These are phyloP conservation scores for Periconia sp. DNA, from an alignment of 2,329 filamentous ascomycete genomes.

Conservation along the genomic window DNA sequence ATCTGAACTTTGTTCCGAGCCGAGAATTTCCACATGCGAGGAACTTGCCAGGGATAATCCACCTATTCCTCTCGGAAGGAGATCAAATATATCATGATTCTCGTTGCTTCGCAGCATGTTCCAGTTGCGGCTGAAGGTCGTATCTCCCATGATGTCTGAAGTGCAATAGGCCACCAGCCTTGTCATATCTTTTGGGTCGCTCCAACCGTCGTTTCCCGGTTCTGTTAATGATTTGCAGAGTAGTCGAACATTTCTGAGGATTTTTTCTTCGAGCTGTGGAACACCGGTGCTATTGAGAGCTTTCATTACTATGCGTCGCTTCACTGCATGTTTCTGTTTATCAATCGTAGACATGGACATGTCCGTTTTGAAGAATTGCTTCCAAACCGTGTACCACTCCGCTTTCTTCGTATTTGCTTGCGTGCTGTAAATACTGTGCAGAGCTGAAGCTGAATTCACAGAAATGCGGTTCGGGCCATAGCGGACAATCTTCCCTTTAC, in stretches of 20 bases:
- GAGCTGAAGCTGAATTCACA: neutral
- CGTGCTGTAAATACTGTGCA: constrained; percentile 8
- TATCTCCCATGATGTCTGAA: constrained; percentile 44
- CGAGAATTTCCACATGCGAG: too few relatives aligned
- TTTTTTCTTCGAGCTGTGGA: constrained; percentile 6
- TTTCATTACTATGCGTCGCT: constrained; percentile 1
- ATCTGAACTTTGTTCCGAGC: too few relatives aligned
- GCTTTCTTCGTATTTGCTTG: constrained; percentile 8
- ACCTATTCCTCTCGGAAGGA: neutral
- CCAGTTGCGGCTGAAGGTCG: constrained; percentile 24
- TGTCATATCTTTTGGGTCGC: constrained; percentile 6
- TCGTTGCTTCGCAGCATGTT: constrained; percentile 1
- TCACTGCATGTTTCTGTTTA: constrained; percentile 4
- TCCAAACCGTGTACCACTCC: neutral
- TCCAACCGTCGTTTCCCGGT: constrained; percentile 4
- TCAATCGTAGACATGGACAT: neutral
- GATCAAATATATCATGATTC: constrained; percentile 6
- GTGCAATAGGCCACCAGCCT: constrained; percentile 3
- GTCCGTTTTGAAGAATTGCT: neutral
- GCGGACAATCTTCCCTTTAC: constrained; percentile 1
- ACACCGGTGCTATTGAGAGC: constrained; percentile 2
- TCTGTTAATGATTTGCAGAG: constrained; percentile 2
- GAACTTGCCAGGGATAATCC: too few relatives aligned
- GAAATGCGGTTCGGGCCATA: constrained; percentile 12
- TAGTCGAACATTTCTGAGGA: constrained; percentile 8